Evolutionary conservation across 805 yeast species (phyloP), one percentile per base, ranked within the genome.

Genomic region (Clavispora fructus): DNA sequence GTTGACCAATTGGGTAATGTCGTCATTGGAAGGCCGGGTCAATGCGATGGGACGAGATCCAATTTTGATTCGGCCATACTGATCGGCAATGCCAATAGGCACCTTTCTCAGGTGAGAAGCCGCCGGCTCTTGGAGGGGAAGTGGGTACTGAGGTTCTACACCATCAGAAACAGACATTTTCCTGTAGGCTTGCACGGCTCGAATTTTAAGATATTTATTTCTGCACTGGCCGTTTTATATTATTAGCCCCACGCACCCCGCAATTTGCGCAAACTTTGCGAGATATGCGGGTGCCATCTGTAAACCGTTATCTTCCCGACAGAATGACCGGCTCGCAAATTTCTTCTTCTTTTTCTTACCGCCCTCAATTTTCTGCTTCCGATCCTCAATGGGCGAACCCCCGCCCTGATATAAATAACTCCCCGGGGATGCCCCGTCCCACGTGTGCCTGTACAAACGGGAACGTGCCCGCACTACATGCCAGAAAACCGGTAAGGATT

Each of bases 1-100:
- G 6, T 40, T 43, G 23, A 41, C 26, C 31, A 50, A 41, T 29
- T 43, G 32, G 5, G 54, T 50, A 28, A 52, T 42, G 27, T 48
- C 50, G 12, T 52, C 55, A 42, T 48, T 48, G 13, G 55, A 50
- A 6, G 48, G 50, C 16, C 54, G 38, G 1, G 52, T 45, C 13
- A 48, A 19, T 8, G 44, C 46, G 2, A 41, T 31, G 2, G 54
- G 55, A 30, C 55, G 41, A 25, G 23, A 8, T 11, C 28, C 33
- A 16, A 42, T 41, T 12, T 41, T 41, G 38, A 41, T 35, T 6
- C 25, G 23, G 25, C 37, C 23, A 23, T 16, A 16, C n/a, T 17
- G 37, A 17, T 33, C 25, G 5, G 25, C 25, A 11, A 33, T 10
- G 25, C 37, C 37, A 8, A 33, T 33, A 10, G 37, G 25, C 25